A percentile compares a stretch with the other conserved stretches of the same genome.
These are phyloP conservation scores for Russula virescens DNA, from an alignment of 768 basidiomycete species.

Conservation along the genomic window DNA sequence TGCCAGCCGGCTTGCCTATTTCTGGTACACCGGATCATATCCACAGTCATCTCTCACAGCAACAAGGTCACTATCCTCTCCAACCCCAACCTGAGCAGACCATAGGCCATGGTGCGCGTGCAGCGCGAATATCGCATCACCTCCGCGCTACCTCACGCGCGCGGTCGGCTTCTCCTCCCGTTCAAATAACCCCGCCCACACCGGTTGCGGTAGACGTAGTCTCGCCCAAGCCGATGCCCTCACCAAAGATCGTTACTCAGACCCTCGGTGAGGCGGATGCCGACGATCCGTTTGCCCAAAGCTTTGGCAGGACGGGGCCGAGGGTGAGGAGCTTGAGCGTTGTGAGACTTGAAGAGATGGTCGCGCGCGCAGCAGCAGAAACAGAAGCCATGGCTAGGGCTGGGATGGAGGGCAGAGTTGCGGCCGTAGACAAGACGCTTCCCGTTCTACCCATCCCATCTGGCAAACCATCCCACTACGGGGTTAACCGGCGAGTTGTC, in stretches of 20 bases:
- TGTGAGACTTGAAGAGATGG: conserved; percentile 66
- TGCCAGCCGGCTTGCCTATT: conserved; percentile 36
- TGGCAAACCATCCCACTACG: conserved; percentile 30
- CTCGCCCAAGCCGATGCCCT: conserved; percentile 65
- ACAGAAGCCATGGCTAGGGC: conserved; percentile 24
- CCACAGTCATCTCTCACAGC: conserved; percentile 31
- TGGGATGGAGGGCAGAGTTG: conserved; percentile 22
- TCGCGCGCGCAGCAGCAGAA: conserved; percentile 38
- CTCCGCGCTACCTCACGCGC: conserved; percentile 50
- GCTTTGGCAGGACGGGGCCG: conserved; percentile 14
- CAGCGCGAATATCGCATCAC: conserved; percentile 54
- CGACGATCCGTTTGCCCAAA: background rate
- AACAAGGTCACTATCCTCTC: background rate
- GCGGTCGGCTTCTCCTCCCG: conserved; percentile 59
- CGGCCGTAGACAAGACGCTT: conserved; percentile 49
- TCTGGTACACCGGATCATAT: conserved; percentile 26
- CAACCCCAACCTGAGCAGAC: conserved; percentile 35
- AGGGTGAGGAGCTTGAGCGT: conserved; percentile 54
- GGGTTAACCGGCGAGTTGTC: conserved; percentile 24
- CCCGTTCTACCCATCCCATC: conserved; percentile 53
- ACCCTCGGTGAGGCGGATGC: background rate
- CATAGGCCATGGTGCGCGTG: conserved; percentile 57
- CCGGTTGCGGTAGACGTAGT: conserved; percentile 30
- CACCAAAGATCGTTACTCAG: conserved; percentile 46
- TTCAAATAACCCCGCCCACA: conserved; percentile 31